These are phyloP conservation scores for Paspalum vaginatum DNA, from an alignment of 176 grass and related monocot species.

Conservation along the genomic window DNA sequence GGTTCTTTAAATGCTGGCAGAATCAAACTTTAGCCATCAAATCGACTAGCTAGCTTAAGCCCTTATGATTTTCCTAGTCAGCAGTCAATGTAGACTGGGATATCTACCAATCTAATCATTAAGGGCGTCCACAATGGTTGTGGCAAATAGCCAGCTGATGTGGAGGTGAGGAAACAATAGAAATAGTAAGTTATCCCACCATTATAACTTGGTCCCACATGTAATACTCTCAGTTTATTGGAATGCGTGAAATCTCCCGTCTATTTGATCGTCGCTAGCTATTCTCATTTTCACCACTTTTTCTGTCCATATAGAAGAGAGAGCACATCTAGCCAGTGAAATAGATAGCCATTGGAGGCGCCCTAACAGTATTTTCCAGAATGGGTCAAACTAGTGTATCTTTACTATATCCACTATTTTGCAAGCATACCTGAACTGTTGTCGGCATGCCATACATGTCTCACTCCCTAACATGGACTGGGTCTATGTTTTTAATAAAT, in stretches of 20 bases:
- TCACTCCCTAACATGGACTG: neutral
- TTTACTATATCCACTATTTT: constrained; percentile 2
- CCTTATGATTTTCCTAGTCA: neutral
- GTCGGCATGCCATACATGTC: neutral
- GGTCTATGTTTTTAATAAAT: neutral
- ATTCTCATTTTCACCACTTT: too few species aligned
- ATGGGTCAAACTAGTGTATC: neutral
- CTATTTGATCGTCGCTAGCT: too few species aligned
- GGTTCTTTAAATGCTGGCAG: neutral
- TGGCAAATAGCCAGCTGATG: too few species aligned
- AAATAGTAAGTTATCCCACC: too few species aligned
- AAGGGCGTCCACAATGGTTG: too few species aligned
- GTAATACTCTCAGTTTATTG: too few species aligned
- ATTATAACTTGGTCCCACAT: too few species aligned
- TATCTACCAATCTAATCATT: constrained; percentile 8
- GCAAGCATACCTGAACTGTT: constrained; percentile 3
- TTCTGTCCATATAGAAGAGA: too few species aligned
- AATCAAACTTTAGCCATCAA: neutral
- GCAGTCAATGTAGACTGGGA: neutral
- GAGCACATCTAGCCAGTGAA: too few species aligned
- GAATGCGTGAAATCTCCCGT: too few species aligned
- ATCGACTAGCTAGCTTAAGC: neutral
- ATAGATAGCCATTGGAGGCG: too few species aligned
- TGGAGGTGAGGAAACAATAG: too few species aligned
- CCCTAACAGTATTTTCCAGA: constrained; percentile 14